These are phyloP conservation scores for Hyaloscypha variabilis DNA, from an alignment of 495 filamentous ascomycete species.

Conservation along the genomic window DNA sequence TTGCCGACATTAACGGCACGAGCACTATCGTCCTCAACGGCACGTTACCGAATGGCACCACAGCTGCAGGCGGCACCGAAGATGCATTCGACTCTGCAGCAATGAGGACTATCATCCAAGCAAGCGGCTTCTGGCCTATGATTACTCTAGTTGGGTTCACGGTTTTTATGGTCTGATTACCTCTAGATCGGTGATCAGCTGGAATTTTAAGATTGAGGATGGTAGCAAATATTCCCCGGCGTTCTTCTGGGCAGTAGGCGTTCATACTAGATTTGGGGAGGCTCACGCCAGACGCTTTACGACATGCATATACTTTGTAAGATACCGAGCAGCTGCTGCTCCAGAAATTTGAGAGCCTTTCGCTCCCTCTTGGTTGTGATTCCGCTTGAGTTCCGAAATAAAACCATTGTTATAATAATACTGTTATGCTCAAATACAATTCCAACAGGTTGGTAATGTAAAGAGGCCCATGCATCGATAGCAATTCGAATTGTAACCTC, in stretches of 20 bases:
- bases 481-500: no score
- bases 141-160: constrained; percentile 53
- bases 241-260: neutral
- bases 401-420: no score
- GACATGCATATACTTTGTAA: neutral
- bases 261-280: neutral
- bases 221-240: neutral
- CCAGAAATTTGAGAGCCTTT: no score
- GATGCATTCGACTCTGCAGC: constrained; percentile 42
- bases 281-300: neutral
- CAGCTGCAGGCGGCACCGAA: constrained; percentile 59
- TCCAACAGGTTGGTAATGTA: no score
- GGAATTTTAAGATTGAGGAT: no score
- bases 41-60: constrained; percentile 83
- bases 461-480: no score
- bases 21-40: constrained; percentile 81
- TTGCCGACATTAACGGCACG: constrained; percentile 74
- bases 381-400: no score
- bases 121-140: constrained; percentile 65
- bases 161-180: constrained; percentile 42
- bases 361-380: no score
- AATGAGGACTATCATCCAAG: constrained; percentile 41
- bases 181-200: no score
- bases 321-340: no score
- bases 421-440: no score